phyloP scores from a whole-genome alignment of 1,284 basidiomycete species.

The Sporisorium iseilematis-ciliati region DNA sequence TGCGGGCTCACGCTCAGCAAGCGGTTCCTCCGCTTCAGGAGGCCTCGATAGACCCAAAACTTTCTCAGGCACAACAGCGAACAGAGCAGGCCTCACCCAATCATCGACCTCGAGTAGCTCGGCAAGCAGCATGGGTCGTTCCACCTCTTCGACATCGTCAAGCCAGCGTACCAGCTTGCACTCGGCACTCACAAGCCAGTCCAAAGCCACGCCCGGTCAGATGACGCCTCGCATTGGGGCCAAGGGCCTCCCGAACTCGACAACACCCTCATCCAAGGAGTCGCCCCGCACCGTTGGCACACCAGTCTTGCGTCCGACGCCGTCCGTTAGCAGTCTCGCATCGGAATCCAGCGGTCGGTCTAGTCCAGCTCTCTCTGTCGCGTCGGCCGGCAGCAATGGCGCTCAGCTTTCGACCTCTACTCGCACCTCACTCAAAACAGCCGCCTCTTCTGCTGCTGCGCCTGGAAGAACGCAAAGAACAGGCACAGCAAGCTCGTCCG shows the following conservation, averaged over 20 bases:
- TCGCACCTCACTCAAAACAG: slow-evolving; percentile 22
- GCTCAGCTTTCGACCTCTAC: slow-evolving; percentile 32
- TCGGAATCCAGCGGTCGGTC: slow-evolving; percentile 41
- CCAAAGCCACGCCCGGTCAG: slow-evolving; percentile 14
- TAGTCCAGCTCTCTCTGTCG: slow-evolving; percentile 39
- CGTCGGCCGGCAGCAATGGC: slow-evolving; percentile 26
- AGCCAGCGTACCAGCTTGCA: slow-evolving; percentile 36
- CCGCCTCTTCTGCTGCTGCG: slow-evolving; percentile 2
- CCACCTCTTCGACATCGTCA: neutral
- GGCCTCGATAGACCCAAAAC: slow-evolving; percentile 24
- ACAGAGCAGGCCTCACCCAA: slow-evolving; percentile 22
- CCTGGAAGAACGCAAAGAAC: slow-evolving; percentile 20
- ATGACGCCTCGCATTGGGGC: slow-evolving; percentile 34
- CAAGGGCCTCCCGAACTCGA: slow-evolving; percentile 15
- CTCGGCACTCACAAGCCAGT: slow-evolving; percentile 37
- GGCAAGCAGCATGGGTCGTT: slow-evolving; percentile 8
- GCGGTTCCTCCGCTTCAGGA: neutral
- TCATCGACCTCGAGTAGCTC: slow-evolving; percentile 4
- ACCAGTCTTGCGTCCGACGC: slow-evolving; percentile 19
- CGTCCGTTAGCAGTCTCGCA: slow-evolving; percentile 39
- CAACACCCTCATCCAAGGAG: slow-evolving; percentile 18
- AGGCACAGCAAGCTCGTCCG: slow-evolving; percentile 20
- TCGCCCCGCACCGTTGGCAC: slow-evolving; percentile 28
- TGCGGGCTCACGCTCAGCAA: slow-evolving; percentile 14
- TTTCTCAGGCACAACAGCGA: slow-evolving; percentile 33